Evolutionary conservation across 257 asterid genomes (phyloP).

Genomic region (Solanum corneliomulleri): DNA sequence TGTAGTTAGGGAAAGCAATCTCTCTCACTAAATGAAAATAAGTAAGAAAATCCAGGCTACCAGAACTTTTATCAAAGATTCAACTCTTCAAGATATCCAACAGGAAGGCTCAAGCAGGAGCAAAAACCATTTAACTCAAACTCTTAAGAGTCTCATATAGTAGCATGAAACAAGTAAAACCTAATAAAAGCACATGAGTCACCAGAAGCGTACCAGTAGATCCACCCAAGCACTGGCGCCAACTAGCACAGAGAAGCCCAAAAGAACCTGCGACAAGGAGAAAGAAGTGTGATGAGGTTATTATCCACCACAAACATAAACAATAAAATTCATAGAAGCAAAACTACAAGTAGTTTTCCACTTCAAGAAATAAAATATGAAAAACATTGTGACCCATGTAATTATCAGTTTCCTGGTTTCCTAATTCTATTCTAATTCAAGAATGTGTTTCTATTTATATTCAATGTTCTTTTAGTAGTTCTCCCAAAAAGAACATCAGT

Average conservation of each 20-base stretch:
- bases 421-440: not conserved
- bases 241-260: constrained; percentile 93
- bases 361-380: not conserved
- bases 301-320: not conserved
- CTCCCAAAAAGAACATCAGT: not conserved
- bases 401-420: not conserved
- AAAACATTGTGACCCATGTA: not conserved
- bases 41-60: not conserved
- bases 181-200: not conserved
- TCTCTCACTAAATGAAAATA: not conserved
- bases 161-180: not conserved
- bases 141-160: not conserved
- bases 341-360: not conserved
- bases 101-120: not conserved
- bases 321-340: not conserved
- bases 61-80: not conserved
- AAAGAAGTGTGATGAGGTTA: not conserved
- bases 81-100: not conserved
- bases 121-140: not conserved
- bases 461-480: not conserved
- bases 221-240: constrained; percentile 99
- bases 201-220: constrained; percentile 55
- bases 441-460: not conserved
- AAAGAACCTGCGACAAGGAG: constrained; percentile 59
- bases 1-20: not conserved